Base-by-base conservation (phyloP, 768 basidiomycete genomes). In the Leccinum barrowsii region DNA sequence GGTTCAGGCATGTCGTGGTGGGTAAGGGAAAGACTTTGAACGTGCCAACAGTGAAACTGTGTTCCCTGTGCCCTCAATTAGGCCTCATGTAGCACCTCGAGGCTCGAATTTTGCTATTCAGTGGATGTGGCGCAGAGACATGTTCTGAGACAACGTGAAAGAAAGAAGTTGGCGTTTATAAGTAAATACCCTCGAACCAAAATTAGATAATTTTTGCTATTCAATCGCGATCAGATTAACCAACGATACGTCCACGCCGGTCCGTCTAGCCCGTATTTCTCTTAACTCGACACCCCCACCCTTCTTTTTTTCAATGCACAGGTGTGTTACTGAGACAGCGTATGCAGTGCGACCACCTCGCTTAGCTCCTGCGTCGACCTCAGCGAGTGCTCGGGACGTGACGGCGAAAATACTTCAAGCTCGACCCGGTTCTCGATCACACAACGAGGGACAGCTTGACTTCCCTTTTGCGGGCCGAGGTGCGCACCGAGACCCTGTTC, bases 31-130 rank as follows among this genome's bases (percentile, higher is more conserved):
- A 34, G 50, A 49, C 21, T 55, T 26, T 22, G 44, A 56, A 42
- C 17, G 56, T 51, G 40, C 28, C 48, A 32, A 57, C 50, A 54
- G 57, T 37, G 54, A 60, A 59, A 61, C 22, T 47, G 42, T 19
- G 26, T 7, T 26, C 60, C 58, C 59, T 56, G 55, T 50, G 53
- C 54, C 62, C 56, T 35, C 53, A 44, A 44, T 44, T 19, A 52
- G 35, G 62, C 67, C 65, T 62, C 65, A 28, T 64, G 67, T 55
- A 50, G 44, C 59, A 44, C 40, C 71, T 74, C 69, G 66, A 74
- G 72, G 71, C 64, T 37, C 46, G 22, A 50, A 24, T 56, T 44
- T 42, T 42, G 49, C 51, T 58, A 56, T 50, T 59, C 61, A 40
- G 56, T 59, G 58, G 42, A 44, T 65, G 72, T 67, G 64, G 64